phyloP scores from a whole-genome alignment of 108 stramenopile species.

The Chaetoceros muelleri region DNA sequence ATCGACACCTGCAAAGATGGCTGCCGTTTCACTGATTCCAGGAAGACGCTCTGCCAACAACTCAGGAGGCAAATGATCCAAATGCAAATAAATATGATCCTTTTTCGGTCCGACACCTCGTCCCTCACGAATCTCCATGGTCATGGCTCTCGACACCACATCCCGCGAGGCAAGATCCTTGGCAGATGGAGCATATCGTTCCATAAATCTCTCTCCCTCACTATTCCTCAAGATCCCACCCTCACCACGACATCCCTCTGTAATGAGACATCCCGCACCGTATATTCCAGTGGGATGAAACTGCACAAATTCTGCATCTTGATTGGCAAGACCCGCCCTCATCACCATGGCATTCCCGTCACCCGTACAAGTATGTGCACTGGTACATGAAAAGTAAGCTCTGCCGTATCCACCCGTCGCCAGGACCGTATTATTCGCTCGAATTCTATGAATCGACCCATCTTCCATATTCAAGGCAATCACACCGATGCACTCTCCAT shows the following conservation, averaged over 20 bases:
- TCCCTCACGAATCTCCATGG: slow-evolving; percentile 99
- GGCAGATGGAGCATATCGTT: slow-evolving; percentile 97
- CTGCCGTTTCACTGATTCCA: slow-evolving; percentile 96
- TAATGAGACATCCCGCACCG: slow-evolving; percentile 99
- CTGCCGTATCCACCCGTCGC: slow-evolving; percentile 99
- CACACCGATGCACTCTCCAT: slow-evolving; percentile 88
- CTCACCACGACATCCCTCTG: slow-evolving; percentile 99
- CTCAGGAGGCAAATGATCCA: slow-evolving; percentile 97
- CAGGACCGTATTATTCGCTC: slow-evolving; percentile 95
- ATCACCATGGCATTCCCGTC: slow-evolving; percentile 98
- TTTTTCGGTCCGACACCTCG: slow-evolving; percentile 95
- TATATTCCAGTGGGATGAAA: slow-evolving; percentile 99
- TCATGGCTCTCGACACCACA: slow-evolving; percentile 98
- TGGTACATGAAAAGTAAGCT: slow-evolving; percentile 96
- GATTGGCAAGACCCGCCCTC: slow-evolving; percentile 74
- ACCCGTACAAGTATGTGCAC: slow-evolving; percentile 98
- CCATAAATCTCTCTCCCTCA: slow-evolving; percentile 99
- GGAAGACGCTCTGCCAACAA: slow-evolving; percentile 93
- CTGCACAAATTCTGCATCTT: slow-evolving; percentile 99
- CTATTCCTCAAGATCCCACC: slow-evolving; percentile 94
- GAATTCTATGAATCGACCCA: slow-evolving; percentile 92
- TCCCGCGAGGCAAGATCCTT: slow-evolving; percentile 98
- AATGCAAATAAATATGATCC: slow-evolving; percentile 95
- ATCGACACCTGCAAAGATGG: slow-evolving; percentile 99
- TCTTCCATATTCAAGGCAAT: slow-evolving; percentile 99